Conservation (phyloP, 164 flowering plant species). For the Annona cherimola region DNA sequence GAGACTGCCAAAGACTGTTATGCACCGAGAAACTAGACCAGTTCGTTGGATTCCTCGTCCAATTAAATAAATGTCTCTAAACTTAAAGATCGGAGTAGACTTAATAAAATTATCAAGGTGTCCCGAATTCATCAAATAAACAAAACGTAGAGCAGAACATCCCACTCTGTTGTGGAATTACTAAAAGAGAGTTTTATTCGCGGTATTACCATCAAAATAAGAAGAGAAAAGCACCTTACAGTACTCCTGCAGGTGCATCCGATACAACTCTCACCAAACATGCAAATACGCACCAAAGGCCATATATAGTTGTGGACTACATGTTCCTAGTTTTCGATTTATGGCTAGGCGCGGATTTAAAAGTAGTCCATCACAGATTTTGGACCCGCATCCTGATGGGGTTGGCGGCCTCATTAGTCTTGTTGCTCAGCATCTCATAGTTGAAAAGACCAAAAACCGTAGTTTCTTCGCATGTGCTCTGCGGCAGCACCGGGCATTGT, state of each 20-base stretch:
- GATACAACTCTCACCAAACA: background rate
- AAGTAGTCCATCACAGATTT: background rate
- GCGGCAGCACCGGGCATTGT: constrained; percentile 10
- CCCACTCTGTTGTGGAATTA: no score
- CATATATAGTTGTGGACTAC: background rate
- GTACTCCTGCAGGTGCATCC: background rate
- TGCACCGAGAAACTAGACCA: no score
- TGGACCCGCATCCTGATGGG: constrained; percentile 9
- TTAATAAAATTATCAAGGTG: no score
- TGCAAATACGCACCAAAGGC: background rate
- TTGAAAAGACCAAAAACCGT: constrained; percentile 12
- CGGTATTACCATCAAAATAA: background rate
- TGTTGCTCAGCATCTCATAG: constrained; percentile 10
- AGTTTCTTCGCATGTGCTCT: constrained; percentile 6
- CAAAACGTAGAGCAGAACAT: no score
- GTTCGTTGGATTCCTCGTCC: no score
- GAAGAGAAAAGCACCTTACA: background rate
- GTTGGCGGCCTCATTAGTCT: constrained; percentile 2
- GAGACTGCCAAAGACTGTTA: no score
- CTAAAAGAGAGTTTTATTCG: background rate
- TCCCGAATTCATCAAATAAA: no score
- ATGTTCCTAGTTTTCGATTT: background rate
- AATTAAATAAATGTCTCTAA: no score
- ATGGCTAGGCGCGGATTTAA: no score
- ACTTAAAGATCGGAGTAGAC: no score